These are phyloP conservation scores for Fusarium pseudograminearum DNA, from an alignment of 2,329 filamentous ascomycete genomes.

Conservation along the genomic window DNA sequence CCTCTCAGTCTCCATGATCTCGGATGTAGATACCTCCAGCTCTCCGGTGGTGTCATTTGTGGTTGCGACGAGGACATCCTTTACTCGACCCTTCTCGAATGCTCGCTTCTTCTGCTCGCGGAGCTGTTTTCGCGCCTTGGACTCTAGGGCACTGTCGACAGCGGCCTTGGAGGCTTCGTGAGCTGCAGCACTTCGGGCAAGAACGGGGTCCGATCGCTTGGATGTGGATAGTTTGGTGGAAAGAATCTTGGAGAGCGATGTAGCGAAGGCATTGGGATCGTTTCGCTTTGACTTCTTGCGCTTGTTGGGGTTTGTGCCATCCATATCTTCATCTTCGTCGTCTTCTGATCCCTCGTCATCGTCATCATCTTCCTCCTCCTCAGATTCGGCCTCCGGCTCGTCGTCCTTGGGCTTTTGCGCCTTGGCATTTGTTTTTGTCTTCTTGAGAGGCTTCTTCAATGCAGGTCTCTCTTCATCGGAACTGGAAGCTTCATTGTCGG, in stretches of 20 bases:
- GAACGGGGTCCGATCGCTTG: constrained; percentile 89
- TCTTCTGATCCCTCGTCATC: constrained; percentile 51
- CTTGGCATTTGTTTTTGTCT: constrained; percentile 48
- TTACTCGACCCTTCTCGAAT: constrained; percentile 87
- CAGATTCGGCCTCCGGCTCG: constrained; percentile 43
- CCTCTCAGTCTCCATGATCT: constrained; percentile 78
- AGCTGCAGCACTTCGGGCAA: constrained; percentile 83
- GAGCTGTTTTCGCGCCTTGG: constrained; percentile 82
- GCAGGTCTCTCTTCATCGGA: constrained; percentile 53
- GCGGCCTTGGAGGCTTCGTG: constrained; percentile 78
- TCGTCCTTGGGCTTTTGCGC: constrained; percentile 43
- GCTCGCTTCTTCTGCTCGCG: constrained; percentile 83
- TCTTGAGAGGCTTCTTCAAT: constrained; percentile 49
- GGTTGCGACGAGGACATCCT: constrained; percentile 80
- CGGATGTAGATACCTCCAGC: constrained; percentile 61
- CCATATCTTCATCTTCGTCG: constrained; percentile 55
- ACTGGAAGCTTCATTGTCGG: constrained; percentile 53
- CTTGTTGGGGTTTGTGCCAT: constrained; percentile 49
- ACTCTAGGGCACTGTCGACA: constrained; percentile 81
- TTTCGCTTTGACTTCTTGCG: constrained; percentile 82
- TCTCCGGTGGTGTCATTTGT: constrained; percentile 63
- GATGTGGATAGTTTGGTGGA: constrained; percentile 86
- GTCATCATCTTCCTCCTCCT: constrained; percentile 38
- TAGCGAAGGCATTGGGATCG: constrained; percentile 91
- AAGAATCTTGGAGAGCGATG: constrained; percentile 92